These are phyloP conservation scores for Coemansia sp. DNA, from an alignment of 192 early-diverging fungal species.

Conservation along the genomic window DNA sequence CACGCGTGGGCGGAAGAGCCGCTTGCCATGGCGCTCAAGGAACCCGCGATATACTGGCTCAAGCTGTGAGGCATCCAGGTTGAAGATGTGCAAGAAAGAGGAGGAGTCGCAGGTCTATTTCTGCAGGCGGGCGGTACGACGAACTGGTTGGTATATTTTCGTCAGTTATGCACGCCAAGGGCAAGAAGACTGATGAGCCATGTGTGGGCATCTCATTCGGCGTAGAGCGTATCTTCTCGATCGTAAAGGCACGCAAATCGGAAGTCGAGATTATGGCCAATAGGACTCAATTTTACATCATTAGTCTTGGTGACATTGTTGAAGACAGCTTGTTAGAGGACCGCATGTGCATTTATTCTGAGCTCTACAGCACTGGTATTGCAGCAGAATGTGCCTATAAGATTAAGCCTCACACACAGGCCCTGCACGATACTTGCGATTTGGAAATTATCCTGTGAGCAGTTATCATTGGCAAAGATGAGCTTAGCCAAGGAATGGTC, in stretches of 20 bases:
- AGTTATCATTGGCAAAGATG: conserved; percentile 84
- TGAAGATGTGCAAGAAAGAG: conserved; percentile 92
- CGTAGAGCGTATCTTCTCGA: conserved; percentile 93
- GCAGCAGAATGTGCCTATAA: conserved; percentile 93
- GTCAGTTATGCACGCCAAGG: conserved; percentile 59
- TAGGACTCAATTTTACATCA: conserved; percentile 83
- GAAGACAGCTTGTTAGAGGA: conserved; percentile 84
- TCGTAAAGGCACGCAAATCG: conserved; percentile 67
- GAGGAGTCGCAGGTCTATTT: conserved; percentile 84
- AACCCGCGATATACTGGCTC: conserved; percentile 84
- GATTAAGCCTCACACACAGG: conserved; percentile 77
- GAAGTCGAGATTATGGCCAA: conserved; percentile 69
- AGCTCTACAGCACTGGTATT: conserved; percentile 92
- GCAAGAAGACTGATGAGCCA: conserved; percentile 68
- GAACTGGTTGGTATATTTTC: conserved; percentile 96
- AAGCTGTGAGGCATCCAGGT: conserved; percentile 80
- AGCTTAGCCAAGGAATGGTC: conserved; percentile 75
- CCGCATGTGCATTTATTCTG: conserved; percentile 80
- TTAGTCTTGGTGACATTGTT: conserved; percentile 51
- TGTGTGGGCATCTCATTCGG: conserved; percentile 97
- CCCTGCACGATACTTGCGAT: conserved; percentile 80
- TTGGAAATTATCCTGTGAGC: conserved; percentile 86
- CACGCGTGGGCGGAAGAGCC: conserved; percentile 91
- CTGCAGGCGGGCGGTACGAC: conserved; percentile 97
- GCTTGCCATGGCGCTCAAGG: conserved; percentile 90